Evolutionary conservation across 2,329 filamentous ascomycete species (phyloP).

Genomic region (Epicoccum nigrum): DNA sequence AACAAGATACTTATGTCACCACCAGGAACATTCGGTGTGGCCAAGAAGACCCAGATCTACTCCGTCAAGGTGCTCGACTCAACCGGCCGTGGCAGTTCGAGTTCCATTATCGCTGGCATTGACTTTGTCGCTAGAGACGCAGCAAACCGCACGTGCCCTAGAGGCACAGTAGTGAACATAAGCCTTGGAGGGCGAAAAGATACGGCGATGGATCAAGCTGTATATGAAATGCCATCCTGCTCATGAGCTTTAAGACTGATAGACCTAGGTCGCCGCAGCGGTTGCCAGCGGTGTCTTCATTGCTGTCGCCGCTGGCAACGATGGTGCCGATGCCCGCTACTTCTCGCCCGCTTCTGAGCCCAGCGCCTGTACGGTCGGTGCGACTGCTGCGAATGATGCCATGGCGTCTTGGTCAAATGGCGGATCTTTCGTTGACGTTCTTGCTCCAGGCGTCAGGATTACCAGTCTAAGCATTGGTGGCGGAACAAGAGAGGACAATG

Average conservation of each 20-base stretch:
- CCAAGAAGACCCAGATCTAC: conserved; percentile 43
- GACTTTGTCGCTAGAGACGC: conserved; percentile 27
- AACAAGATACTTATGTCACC: not conserved
- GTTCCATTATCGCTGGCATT: conserved; percentile 37
- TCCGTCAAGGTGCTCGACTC: conserved; percentile 47
- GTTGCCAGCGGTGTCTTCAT: conserved; percentile 45
- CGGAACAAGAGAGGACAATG: conserved; percentile 56
- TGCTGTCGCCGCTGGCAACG: conserved; percentile 48
- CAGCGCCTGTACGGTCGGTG: conserved; percentile 48
- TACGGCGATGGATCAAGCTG: conserved; percentile 34
- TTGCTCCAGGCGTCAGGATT: conserved; percentile 47
- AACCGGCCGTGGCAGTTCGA: conserved; percentile 32
- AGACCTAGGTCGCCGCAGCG: conserved; percentile 35
- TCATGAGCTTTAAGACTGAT: conserved; percentile 2
- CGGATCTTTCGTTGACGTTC: conserved; percentile 44
- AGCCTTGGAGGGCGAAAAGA: conserved; percentile 41
- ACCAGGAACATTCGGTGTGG: conserved; percentile 38
- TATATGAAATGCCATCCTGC: conserved; percentile 4
- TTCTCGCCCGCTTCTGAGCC: conserved; percentile 45
- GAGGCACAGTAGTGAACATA: conserved; percentile 42
- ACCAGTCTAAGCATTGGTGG: conserved; percentile 55
- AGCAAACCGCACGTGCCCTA: conserved; percentile 29
- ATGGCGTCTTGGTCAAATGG: conserved; percentile 46
- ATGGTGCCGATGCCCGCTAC: conserved; percentile 30
- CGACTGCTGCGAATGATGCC: conserved; percentile 38